Evolutionary conservation across 306 rosid genomes (phyloP).

Genomic region (Cotoneaster glaucophyllus): DNA sequence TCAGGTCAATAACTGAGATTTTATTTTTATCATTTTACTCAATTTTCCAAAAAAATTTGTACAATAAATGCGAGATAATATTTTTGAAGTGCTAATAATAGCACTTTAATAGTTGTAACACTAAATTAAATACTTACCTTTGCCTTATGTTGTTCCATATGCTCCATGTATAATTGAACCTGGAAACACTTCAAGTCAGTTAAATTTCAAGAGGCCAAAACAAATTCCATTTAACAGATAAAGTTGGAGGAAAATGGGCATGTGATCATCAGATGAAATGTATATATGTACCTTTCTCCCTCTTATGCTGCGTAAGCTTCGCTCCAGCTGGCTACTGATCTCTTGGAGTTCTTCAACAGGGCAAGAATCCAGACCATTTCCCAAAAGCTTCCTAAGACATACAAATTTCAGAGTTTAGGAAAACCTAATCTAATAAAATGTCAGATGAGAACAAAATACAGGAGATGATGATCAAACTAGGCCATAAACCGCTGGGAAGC

Average conservation of each 20-base stretch:
- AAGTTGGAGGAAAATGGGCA: neutral
- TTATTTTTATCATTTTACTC: too few relatives aligned
- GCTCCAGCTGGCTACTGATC: slow-evolving; percentile 33
- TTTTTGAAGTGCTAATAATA: too few relatives aligned
- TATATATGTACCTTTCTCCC: slow-evolving; percentile 42
- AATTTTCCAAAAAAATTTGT: too few relatives aligned
- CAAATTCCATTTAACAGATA: neutral
- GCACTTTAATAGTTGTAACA: neutral
- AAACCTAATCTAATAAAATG: neutral
- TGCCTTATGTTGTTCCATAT: slow-evolving; percentile 25
- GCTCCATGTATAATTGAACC: slow-evolving; percentile 31
- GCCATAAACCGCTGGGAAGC: slow-evolving; percentile 38
- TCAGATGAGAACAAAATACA: neutral
- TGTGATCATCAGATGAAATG: neutral
- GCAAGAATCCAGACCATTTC: slow-evolving; percentile 36
- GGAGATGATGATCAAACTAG: neutral
- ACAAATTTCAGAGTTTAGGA: slow-evolving; percentile 2
- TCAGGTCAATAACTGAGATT: too few relatives aligned
- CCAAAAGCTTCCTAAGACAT: slow-evolving; percentile 54
- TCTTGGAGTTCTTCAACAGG: slow-evolving; percentile 40
- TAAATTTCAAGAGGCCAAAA: neutral
- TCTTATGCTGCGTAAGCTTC: slow-evolving; percentile 35
- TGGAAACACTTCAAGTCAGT: slow-evolving; percentile 15
- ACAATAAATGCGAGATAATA: too few relatives aligned
- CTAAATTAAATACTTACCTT: slow-evolving; percentile 23